A percentile compares a stretch with the other conserved stretches of the same genome.
phyloP scores from a whole-genome alignment of 495 filamentous ascomycete species.

The Usnea hakonensis region DNA sequence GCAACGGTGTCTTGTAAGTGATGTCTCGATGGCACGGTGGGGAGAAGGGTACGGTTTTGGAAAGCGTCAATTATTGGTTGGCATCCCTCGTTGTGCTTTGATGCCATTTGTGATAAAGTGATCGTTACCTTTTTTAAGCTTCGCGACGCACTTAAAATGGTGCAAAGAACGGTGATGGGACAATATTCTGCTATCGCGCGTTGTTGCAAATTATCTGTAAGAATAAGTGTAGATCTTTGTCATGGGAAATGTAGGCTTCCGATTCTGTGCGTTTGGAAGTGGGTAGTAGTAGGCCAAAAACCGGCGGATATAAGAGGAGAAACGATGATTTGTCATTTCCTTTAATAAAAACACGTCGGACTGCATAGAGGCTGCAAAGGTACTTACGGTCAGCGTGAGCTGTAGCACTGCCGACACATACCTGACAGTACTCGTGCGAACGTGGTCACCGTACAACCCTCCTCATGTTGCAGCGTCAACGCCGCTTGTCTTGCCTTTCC shows the following conservation, averaged over 20 bases:
- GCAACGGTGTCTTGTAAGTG: no score
- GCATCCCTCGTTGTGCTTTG: no score
- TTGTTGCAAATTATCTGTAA: background rate
- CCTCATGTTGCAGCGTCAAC: constrained; percentile 14
- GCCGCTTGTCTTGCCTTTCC: constrained; percentile 11
- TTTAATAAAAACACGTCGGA: background rate
- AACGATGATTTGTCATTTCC: background rate
- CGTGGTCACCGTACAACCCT: background rate
- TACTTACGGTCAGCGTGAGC: background rate
- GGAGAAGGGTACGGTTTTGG: no score
- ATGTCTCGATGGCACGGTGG: no score
- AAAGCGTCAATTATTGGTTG: no score
- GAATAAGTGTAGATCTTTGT: background rate
- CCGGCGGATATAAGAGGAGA: background rate
- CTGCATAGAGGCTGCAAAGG: background rate
- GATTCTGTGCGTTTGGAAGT: background rate
- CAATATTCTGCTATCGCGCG: background rate
- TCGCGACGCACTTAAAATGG: no score
- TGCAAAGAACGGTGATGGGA: no score
- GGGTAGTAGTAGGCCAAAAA: background rate
- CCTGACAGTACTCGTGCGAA: background rate
- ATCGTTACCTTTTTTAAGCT: no score
- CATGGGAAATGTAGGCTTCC: no score
- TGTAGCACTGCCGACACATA: background rate
- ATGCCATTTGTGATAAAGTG: no score